These are phyloP conservation scores for Boechera retrofracta DNA, from an alignment of 345 rosid genomes.

Conservation along the genomic window DNA sequence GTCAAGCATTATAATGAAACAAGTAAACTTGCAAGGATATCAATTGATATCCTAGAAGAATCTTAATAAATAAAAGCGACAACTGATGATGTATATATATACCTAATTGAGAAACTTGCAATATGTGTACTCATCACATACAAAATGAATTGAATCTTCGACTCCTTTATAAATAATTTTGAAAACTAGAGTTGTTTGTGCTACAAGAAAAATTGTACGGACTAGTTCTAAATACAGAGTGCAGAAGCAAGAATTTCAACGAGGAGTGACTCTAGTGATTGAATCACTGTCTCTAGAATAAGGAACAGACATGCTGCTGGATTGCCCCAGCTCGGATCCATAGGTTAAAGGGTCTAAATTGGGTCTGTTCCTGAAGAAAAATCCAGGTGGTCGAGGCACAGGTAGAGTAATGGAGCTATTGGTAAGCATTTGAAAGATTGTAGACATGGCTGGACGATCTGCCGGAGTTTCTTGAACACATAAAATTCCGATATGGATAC, in stretches of 20 bases:
- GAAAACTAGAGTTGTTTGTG: neutral
- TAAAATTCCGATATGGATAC: conserved; percentile 17
- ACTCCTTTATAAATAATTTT: too few relatives aligned
- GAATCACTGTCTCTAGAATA: neutral
- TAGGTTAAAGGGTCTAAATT: neutral
- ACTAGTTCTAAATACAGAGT: neutral
- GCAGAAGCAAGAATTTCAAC: neutral
- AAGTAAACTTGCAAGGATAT: too few relatives aligned
- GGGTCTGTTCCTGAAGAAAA: neutral
- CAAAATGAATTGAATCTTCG: neutral
- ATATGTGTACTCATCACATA: too few relatives aligned
- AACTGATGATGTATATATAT: neutral
- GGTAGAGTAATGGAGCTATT: conserved; percentile 9
- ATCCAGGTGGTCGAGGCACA: conserved; percentile 23
- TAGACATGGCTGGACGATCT: conserved; percentile 24
- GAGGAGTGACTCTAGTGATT: neutral
- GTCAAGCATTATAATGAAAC: too few relatives aligned
- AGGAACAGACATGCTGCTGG: neutral
- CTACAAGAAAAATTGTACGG: neutral
- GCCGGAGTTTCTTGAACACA: conserved; percentile 18
- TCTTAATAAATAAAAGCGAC: too few relatives aligned
- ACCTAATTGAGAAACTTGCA: neutral
- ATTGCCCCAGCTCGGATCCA: neutral
- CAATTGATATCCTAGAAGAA: too few relatives aligned
- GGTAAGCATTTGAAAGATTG: conserved; percentile 13